Evolutionary conservation across 208 protist genomes (phyloP).

Genomic region (Perkinsela sp.): DNA sequence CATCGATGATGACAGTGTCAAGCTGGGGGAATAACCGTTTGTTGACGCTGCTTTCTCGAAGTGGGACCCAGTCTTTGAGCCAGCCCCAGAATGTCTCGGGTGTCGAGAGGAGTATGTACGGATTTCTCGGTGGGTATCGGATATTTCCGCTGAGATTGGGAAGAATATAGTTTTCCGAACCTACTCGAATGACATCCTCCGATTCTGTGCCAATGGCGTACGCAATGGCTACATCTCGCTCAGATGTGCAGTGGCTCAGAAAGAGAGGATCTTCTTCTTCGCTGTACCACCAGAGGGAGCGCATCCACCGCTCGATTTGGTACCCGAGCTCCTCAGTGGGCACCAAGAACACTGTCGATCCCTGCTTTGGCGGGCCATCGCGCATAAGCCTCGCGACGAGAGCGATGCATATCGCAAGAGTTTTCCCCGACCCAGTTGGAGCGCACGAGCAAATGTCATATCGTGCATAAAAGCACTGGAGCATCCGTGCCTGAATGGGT

Average conservation of each 20-base stretch:
- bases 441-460: slow-evolving; percentile 52
- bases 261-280: slow-evolving; percentile 46
- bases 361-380: slow-evolving; percentile 46
- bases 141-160: background rate
- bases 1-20: slow-evolving; percentile 45
- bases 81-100: slow-evolving; percentile 31
- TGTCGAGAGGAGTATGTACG: slow-evolving; percentile 41
- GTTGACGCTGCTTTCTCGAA: background rate
- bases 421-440: slow-evolving; percentile 60
- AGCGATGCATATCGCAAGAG: slow-evolving; percentile 43
- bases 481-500: slow-evolving; percentile 34
- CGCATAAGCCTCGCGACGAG: slow-evolving; percentile 46
- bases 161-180: background rate
- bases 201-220: background rate
- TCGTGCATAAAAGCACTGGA: slow-evolving; percentile 47
- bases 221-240: background rate
- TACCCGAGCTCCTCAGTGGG: slow-evolving; percentile 30
- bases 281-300: slow-evolving; percentile 54
- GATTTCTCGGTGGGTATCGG: slow-evolving; percentile 5
- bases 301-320: slow-evolving; percentile 44
- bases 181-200: background rate
- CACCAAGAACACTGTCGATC: slow-evolving; percentile 38
- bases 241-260: slow-evolving; percentile 20
- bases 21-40: slow-evolving; percentile 13
- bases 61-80: background rate